Base-by-base conservation (phyloP, 768 basidiomycete genomes). In the Termitomyces sp. region DNA sequence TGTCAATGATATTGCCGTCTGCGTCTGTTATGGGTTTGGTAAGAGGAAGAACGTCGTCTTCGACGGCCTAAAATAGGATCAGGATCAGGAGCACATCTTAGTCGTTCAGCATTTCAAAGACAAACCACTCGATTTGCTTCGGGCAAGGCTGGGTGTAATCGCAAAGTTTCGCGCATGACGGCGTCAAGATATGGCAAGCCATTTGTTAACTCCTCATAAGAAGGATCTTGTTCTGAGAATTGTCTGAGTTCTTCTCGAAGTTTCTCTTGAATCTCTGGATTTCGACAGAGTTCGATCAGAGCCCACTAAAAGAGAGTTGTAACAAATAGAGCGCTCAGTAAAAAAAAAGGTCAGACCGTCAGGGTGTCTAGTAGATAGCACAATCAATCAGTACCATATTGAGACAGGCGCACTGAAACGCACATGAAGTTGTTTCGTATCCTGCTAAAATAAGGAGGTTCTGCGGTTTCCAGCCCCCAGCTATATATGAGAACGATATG, bases 81-180 rank as follows among this genome's bases (percentile, higher is more conserved):
- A 21, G 7, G 11, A 16, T 35, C 34, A 47, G n/a, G 46, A 32
- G 0, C 17, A 17, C 1, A 44, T 29, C 41, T 12, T 27, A 10
- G 16, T 16, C 21, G 25, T 19, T 11, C 23, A 2, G 4, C 17
- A 27, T 27, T 16, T 37, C 7, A 17, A n/a, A 6, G 17, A 54
- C 55, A 5, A 21, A 58, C 63, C 43, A 52, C 7, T 21, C 57
- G 61, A 12, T 23, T 44, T 3, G 51, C 59, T 42, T 72, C 70
- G 4, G 49, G 23, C 3, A 71, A 61, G 0, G 76, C 72, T 9
- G 78, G 72, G 57, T 79, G 77, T 3, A 78, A 59, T 21, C 79
- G 64, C 7, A 80, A 63, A 8, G 70, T 71, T 58, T 80, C 79
- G 43, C 73, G 73, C 0, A 71, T 67, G n/a, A 80, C 71, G 34